These are phyloP conservation scores for Alternaria sp. DNA, from an alignment of 2,329 filamentous ascomycete species.

Conservation along the genomic window DNA sequence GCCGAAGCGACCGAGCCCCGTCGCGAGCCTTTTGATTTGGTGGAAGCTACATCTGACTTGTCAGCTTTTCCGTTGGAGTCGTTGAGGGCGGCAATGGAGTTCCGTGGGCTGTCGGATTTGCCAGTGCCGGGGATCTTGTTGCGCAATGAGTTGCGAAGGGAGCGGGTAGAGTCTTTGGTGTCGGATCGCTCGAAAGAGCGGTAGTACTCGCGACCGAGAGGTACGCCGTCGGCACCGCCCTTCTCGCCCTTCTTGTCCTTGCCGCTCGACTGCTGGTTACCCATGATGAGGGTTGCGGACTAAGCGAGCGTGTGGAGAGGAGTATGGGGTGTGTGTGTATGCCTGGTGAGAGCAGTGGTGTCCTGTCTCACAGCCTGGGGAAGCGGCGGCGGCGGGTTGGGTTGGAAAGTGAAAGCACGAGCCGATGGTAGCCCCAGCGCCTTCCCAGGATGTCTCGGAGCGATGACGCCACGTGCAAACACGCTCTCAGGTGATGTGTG, in stretches of 20 bases:
- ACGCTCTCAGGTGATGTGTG: slow-evolving; percentile 8
- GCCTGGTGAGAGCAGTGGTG: slow-evolving; percentile 5
- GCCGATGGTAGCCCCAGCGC: slow-evolving; percentile 18
- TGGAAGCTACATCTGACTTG: slow-evolving; percentile 75
- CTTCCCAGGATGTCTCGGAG: slow-evolving; percentile 17
- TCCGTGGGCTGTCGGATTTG: slow-evolving; percentile 80
- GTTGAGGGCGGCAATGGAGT: slow-evolving; percentile 67
- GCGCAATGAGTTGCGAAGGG: slow-evolving; percentile 78
- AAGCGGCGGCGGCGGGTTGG: slow-evolving; percentile 21
- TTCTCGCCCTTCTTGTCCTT: slow-evolving; percentile 53
- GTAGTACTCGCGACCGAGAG: slow-evolving; percentile 73
- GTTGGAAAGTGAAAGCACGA: slow-evolving; percentile 21
- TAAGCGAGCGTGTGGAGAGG: slow-evolving; percentile 12
- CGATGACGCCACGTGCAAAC: slow-evolving; percentile 27
- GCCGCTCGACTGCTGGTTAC: slow-evolving; percentile 74
- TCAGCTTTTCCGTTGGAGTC: slow-evolving; percentile 62
- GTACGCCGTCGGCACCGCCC: slow-evolving; percentile 59
- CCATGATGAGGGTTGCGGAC: slow-evolving; percentile 63
- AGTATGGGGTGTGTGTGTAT: slow-evolving; percentile 14
- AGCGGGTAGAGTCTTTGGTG: slow-evolving; percentile 89
- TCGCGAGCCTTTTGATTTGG: slow-evolving; percentile 62
- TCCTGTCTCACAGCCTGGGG: slow-evolving; percentile 4
- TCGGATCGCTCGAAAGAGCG: slow-evolving; percentile 92
- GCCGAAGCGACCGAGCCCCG: slow-evolving; percentile 46
- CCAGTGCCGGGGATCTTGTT: slow-evolving; percentile 83